phyloP scores from a whole-genome alignment of 139 green algal genomes.

The Coelastrella sp. region DNA sequence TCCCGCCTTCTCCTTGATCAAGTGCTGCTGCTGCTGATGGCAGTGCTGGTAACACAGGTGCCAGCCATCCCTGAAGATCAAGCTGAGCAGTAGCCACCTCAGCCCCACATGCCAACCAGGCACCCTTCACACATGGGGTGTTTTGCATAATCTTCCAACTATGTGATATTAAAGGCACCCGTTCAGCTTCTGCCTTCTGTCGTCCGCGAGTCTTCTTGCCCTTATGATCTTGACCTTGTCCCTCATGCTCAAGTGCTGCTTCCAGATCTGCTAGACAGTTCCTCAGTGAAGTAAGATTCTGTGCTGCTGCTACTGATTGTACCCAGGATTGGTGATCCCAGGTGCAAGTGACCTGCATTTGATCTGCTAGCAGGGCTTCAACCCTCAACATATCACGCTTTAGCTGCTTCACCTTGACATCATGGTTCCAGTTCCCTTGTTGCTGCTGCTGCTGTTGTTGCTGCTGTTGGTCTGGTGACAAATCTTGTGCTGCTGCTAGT shows the following conservation, averaged over 20 bases:
- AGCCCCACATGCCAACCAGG: slow-evolving; percentile 33
- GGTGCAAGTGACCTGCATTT: neutral
- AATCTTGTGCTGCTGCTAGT: neutral
- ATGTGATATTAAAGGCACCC: neutral
- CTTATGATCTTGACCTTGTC: slow-evolving; percentile 16
- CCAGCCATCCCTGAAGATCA: slow-evolving; percentile 53
- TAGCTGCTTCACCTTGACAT: slow-evolving; percentile 47
- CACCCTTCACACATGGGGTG: slow-evolving; percentile 14
- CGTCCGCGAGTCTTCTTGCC: slow-evolving; percentile 22
- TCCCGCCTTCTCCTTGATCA: neutral
- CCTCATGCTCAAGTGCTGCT: slow-evolving; percentile 49
- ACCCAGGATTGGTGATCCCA: slow-evolving; percentile 49
- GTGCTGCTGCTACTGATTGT: slow-evolving; percentile 53
- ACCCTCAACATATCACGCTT: slow-evolving; percentile 62
- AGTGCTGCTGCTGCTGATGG: neutral
- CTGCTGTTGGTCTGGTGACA: no score
- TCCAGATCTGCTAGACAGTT: slow-evolving; percentile 73
- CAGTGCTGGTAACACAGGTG: slow-evolving; percentile 59
- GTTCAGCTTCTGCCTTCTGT: neutral
- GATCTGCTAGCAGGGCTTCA: slow-evolving; percentile 35
- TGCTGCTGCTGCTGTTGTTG: slow-evolving; percentile 33
- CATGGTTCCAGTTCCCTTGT: neutral
- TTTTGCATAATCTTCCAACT: neutral
- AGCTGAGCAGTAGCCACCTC: neutral
- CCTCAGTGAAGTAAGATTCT: slow-evolving; percentile 53